Conservation (phyloP, 495 filamentous ascomycete genomes). For the Terfezia claveryi region DNA sequence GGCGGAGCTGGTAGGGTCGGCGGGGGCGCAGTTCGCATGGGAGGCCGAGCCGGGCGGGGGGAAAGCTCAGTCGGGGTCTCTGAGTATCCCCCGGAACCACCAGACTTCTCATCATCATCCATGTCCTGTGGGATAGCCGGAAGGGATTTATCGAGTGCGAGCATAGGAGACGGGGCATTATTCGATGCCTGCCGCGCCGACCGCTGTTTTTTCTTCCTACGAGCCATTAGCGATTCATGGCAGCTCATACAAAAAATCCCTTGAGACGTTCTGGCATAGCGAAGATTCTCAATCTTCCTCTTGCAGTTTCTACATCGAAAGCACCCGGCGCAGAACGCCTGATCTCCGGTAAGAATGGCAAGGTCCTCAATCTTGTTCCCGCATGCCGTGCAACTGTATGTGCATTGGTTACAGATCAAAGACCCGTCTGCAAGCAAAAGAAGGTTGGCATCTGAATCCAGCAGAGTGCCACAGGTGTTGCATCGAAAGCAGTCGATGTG, state of each 20-base stretch:
- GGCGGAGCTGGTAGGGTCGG: not conserved
- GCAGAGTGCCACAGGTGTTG: slow-evolving; percentile 81
- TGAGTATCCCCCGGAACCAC: slow-evolving; percentile 34
- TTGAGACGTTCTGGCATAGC: slow-evolving; percentile 92
- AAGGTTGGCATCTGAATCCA: slow-evolving; percentile 96
- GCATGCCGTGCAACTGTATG: slow-evolving; percentile 95
- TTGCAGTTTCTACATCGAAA: slow-evolving; percentile 98
- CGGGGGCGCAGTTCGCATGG: slow-evolving; percentile 24
- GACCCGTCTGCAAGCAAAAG: slow-evolving; percentile 93
- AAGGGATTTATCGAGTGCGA: slow-evolving; percentile 69
- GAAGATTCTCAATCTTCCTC: slow-evolving; percentile 90
- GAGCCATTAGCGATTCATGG: slow-evolving; percentile 94
- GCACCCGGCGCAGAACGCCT: slow-evolving; percentile 95
- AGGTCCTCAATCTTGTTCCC: slow-evolving; percentile 96
- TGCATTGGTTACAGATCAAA: slow-evolving; percentile 97
- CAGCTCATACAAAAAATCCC: slow-evolving; percentile 99
- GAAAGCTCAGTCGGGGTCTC: slow-evolving; percentile 54
- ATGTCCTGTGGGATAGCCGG: slow-evolving; percentile 56
- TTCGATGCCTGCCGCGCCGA: slow-evolving; percentile 31
- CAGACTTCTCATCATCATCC: slow-evolving; percentile 38
- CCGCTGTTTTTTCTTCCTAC: slow-evolving; percentile 72
- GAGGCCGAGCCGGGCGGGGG: slow-evolving; percentile 37
- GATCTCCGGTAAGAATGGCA: slow-evolving; percentile 91
- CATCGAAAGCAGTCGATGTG: slow-evolving; percentile 99
- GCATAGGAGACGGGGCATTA: slow-evolving; percentile 38